These are phyloP conservation scores for Tolypocladium ovalisporum DNA, from an alignment of 2,329 filamentous ascomycete genomes.

Conservation along the genomic window DNA sequence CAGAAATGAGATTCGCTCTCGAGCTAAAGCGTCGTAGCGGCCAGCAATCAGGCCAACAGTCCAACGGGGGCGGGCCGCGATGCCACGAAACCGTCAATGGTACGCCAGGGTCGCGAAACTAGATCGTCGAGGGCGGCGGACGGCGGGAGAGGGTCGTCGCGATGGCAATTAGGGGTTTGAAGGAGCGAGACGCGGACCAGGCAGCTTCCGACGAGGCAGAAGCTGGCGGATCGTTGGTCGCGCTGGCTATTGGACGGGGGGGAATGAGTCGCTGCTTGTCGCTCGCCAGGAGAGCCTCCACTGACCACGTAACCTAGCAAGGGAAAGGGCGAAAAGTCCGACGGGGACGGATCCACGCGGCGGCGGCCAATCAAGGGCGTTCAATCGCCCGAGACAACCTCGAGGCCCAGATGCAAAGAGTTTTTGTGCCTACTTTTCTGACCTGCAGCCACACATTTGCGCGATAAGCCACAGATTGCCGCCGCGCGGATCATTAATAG, in stretches of 20 bases:
- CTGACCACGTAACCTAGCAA: slow-evolving; percentile 1
- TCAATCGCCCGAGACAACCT: not conserved
- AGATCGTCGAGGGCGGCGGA: not conserved
- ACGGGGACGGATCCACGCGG: not conserved
- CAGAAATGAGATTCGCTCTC: not conserved
- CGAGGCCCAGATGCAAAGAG: not conserved
- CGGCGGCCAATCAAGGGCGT: not conserved
- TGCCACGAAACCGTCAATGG: not conserved
- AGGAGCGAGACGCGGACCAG: not conserved
- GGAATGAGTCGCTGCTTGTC: not conserved
- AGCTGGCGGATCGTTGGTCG: not conserved
- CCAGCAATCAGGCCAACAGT: not conserved
- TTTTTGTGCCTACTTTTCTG: not conserved
- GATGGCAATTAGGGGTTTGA: not conserved
- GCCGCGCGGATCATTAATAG: not conserved
- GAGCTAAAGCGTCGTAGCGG: not conserved
- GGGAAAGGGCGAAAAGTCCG: not conserved
- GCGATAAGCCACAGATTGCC: not conserved
- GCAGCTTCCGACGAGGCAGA: not conserved
- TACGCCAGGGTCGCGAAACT: not conserved
- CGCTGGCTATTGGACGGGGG: not conserved
- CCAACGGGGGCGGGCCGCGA: not conserved
- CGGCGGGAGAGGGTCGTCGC: not conserved
- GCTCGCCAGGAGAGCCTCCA: not conserved
- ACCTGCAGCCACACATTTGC: not conserved